These are phyloP conservation scores for Aspergillus aculeatus DNA, from an alignment of 2,329 filamentous ascomycete species.

Conservation along the genomic window DNA sequence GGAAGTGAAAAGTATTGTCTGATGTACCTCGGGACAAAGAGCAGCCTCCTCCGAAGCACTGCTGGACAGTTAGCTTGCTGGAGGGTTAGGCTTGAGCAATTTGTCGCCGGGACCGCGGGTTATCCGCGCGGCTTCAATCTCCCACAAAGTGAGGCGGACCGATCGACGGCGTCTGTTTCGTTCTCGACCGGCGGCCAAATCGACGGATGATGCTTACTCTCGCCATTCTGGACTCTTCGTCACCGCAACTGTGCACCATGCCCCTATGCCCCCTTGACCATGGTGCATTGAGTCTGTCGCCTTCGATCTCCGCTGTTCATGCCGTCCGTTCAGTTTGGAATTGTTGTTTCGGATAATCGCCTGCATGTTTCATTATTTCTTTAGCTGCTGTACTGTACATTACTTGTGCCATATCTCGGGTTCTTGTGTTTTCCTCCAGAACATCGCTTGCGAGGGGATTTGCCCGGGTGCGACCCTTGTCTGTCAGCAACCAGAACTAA, in stretches of 20 bases:
- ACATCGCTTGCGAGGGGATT: not conserved
- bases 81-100: not conserved
- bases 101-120: constrained; percentile 13
- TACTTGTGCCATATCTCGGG: not conserved
- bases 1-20: constrained; percentile 28
- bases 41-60: constrained; percentile 10
- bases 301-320: too few relatives aligned
- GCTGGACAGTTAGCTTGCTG: constrained; percentile 15
- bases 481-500: not conserved
- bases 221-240: constrained; percentile 8
- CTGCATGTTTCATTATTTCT: not conserved
- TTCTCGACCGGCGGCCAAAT: constrained; percentile 14
- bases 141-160: constrained; percentile 26
- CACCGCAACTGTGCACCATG: constrained; percentile 6
- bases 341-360: constrained; percentile 1
- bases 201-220: constrained; percentile 5
- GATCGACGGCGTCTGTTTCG: constrained; percentile 20
- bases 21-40: not conserved
- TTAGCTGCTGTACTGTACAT: not conserved
- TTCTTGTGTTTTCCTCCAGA: not conserved
- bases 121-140: constrained; percentile 25
- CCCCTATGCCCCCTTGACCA: not conserved
- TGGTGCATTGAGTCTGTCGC: not conserved
- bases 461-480: not conserved
- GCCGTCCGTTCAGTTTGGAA: not conserved